Evolutionary conservation across 2,329 filamentous ascomycete species (phyloP), one percentile per base, ranked within the genome.

Genomic region (Aspergillus unguis): DNA sequence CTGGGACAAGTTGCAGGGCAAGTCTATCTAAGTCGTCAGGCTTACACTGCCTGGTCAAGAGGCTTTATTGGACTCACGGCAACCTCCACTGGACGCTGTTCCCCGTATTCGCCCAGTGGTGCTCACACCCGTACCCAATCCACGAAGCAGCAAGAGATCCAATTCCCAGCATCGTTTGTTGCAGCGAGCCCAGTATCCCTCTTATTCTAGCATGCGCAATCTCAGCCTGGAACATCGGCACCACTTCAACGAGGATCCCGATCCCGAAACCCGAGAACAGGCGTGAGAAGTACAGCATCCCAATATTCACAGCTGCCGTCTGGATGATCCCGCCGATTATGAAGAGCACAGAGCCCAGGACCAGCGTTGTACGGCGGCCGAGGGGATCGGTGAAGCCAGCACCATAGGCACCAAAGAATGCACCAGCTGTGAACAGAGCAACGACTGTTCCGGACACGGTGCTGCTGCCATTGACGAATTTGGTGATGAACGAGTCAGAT

Each of bases 51-150:
- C 17, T 17, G 17, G 17, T 17, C 17, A 17, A 17, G 17, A 17
- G 17, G 17, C 17, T 17, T 17, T 17, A 17, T 17, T 17, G 17
- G 17, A 9, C 49, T 1, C n/a, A 52, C 49, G 49, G 49, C 6
- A 52, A 10, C 23, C 49, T 40, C 49, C 49, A 52, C 31, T 52
- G 49, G 4, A 46, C 43, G 25, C 49, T 52, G 2, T 52, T 32
- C 23, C 49, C 49, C 3, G 49, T 46, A 27, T 38, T 11, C 6
- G 42, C 27, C 49, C 49, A 52, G 10, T 6, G 35, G 33, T 52
- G 43, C 38, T 26, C 49, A 42, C 49, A 52, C 4, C 49, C 49
- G 7, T 52, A 52, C n/a, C 49, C 49, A n/a, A 52, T 52, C 49
- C 49, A 52, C n/a, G 42, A 46, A 8, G 49, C 49, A 2, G 49